Conservation (phyloP, 192 early-diverging fungal species). For the Coemansia sp. region DNA sequence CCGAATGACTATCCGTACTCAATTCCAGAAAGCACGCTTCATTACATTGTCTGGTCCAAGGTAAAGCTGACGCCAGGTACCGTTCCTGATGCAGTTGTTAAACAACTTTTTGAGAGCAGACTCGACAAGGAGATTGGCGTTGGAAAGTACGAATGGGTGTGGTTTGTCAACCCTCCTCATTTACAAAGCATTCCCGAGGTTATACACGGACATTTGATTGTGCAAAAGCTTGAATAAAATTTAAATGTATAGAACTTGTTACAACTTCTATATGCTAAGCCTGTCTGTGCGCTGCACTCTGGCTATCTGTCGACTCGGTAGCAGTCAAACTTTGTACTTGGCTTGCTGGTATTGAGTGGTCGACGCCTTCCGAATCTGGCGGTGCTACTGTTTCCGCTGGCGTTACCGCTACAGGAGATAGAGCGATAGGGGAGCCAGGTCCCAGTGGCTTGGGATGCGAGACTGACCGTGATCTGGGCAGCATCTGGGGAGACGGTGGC, state of each 20-base stretch:
- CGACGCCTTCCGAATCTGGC: neutral
- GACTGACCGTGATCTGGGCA: neutral
- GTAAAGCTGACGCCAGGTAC: slow-evolving; percentile 15
- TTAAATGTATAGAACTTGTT: neutral
- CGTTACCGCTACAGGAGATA: too few relatives aligned
- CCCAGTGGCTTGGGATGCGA: neutral
- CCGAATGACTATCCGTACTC: slow-evolving; percentile 55
- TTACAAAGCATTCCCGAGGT: slow-evolving; percentile 51
- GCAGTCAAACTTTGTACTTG: neutral
- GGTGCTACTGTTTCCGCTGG: too few relatives aligned
- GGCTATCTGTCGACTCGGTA: slow-evolving; percentile 1
- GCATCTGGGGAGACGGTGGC: slow-evolving; percentile 23
- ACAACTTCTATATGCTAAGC: neutral
- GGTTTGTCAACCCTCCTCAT: slow-evolving; percentile 51
- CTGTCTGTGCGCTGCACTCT: neutral
- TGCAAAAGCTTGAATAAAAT: slow-evolving; percentile 11
- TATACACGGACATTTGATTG: slow-evolving; percentile 42
- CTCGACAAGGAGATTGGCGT: slow-evolving; percentile 24
- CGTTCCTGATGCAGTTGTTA: slow-evolving; percentile 20
- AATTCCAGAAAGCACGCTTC: slow-evolving; percentile 17
- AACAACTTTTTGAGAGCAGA: slow-evolving; percentile 12
- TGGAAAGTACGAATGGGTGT: slow-evolving; percentile 39
- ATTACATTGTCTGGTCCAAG: slow-evolving; percentile 53
- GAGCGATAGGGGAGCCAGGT: neutral
- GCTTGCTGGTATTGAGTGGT: neutral